Base-by-base conservation (phyloP, 179 eudicot species). In the Silene noctiflora region DNA sequence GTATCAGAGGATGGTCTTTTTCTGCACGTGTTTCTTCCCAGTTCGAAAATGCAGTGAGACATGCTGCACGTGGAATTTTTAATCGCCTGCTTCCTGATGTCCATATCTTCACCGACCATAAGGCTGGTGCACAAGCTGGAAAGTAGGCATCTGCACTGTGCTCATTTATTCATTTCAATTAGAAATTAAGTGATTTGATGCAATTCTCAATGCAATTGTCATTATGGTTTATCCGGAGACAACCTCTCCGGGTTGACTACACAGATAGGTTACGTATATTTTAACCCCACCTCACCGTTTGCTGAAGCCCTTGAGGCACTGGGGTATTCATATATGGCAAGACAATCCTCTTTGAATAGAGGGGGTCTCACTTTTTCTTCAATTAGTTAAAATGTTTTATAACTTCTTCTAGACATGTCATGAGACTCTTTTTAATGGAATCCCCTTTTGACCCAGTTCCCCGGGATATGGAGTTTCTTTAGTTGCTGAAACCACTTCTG, bases 401-500 rank as follows among this genome's bases (percentile, higher is more conserved):
- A 14, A 33, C 22, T 39, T 56, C 19, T 39, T 5, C 17, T 62
- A 42, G 16, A 48, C 24, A 42, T 58, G 0, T 75, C n/a, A 20
- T 2, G 44, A 56, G 14, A 51, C 44, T 29, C 53, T 24, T 14
- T 63, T 39, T 20, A 12, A 24, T 7, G 67, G 4, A 56, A 20
- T 62, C 17, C 11, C 6, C 19, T 53, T 46, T 11, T 79, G 66
- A 21, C 67, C 70, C 91, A 94, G 98, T 48, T 95, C 99, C 66
- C 97, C 91, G 4, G 99, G 99, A 19, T 95, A 85, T 87, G 98
- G 99, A 63, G 85, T 93, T 62, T 87, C 95, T 13, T 80, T 95
- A 62, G 89, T 89, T 72, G 99, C 97, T 17, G 93, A 91, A 80
- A 91, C 97, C 35, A 91, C 90, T 24, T 67, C 93, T 68, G 96